Evolutionary conservation across 768 basidiomycete genomes (phyloP).

Genomic region (Lactifluus rugatus): DNA sequence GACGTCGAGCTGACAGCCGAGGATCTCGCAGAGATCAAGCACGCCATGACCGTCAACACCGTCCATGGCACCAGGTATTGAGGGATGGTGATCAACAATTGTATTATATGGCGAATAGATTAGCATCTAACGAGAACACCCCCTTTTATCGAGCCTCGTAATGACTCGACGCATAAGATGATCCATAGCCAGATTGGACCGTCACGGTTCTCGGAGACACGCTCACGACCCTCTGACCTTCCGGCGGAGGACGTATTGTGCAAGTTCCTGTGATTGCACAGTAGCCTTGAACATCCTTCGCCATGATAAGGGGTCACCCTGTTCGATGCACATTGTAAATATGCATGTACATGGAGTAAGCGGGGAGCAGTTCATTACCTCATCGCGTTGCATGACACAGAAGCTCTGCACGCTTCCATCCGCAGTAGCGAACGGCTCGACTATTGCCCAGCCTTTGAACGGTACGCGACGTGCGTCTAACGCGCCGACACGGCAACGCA

Average conservation of each 20-base stretch:
- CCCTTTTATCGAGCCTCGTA: not conserved
- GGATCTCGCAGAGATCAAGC: slow-evolving; percentile 33
- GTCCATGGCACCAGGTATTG: slow-evolving; percentile 14
- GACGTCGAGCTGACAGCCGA: slow-evolving; percentile 28
- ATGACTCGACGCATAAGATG: not conserved
- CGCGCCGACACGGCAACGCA: slow-evolving; percentile 45
- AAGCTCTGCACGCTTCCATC: slow-evolving; percentile 45
- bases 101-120: not conserved
- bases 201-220: not conserved
- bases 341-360: not conserved
- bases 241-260: slow-evolving; percentile 43
- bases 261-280: slow-evolving; percentile 41
- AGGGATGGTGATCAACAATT: not conserved
- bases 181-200: not conserved
- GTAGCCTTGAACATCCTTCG: slow-evolving; percentile 62
- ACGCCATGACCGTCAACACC: slow-evolving; percentile 23
- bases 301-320: slow-evolving; percentile 78
- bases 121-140: not conserved
- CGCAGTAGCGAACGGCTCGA: slow-evolving; percentile 49
- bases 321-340: not conserved
- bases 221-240: not conserved
- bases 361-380: slow-evolving; percentile 34
- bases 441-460: slow-evolving; percentile 67
- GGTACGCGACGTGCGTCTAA: slow-evolving; percentile 51
- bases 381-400: slow-evolving; percentile 60